A percentile compares a stretch with the other conserved stretches of the same genome.
phyloP scores from a whole-genome alignment of 2,329 filamentous ascomycete genomes.

The Colletotrichum cuscutae region DNA sequence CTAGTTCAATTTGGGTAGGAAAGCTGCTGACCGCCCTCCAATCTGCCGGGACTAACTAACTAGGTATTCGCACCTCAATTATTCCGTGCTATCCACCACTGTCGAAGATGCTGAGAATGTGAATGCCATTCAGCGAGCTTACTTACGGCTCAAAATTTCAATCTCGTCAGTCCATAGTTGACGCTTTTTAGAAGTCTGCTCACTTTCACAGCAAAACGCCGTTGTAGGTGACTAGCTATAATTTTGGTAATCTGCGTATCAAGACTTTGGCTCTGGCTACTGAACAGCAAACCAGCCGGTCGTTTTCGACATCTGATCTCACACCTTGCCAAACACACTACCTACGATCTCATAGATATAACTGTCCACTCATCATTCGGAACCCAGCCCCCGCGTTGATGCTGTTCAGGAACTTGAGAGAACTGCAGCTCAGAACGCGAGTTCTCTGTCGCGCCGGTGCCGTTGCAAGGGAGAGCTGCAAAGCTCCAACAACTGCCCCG shows the following conservation, averaged over 20 bases:
- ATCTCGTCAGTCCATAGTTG: neutral
- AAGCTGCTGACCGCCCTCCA: neutral
- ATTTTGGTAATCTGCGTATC: neutral
- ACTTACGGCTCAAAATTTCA: neutral
- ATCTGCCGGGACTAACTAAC: neutral
- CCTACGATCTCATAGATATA: neutral
- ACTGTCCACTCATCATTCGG: no score
- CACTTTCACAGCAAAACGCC: neutral
- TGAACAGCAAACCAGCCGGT: neutral
- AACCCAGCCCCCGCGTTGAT: neutral
- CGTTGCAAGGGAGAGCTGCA: neutral
- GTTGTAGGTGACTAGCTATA: neutral
- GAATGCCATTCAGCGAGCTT: neutral
- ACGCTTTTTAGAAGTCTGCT: neutral
- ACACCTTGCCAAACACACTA: neutral
- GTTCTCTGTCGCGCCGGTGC: neutral
- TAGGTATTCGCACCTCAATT: neutral
- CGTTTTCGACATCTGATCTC: neutral
- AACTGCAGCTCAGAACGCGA: constrained; percentile 21
- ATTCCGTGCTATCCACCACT: no score
- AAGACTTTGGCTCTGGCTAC: neutral
- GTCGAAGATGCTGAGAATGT: no score
- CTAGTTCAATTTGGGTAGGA: constrained; percentile 9
- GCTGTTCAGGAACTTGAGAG: neutral
- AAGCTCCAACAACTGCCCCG: constrained; percentile 7